A percentile compares a stretch with the other conserved stretches of the same genome.
Evolutionary conservation across 768 basidiomycete genomes (phyloP).

Genomic region (Termitomyces sp.): DNA sequence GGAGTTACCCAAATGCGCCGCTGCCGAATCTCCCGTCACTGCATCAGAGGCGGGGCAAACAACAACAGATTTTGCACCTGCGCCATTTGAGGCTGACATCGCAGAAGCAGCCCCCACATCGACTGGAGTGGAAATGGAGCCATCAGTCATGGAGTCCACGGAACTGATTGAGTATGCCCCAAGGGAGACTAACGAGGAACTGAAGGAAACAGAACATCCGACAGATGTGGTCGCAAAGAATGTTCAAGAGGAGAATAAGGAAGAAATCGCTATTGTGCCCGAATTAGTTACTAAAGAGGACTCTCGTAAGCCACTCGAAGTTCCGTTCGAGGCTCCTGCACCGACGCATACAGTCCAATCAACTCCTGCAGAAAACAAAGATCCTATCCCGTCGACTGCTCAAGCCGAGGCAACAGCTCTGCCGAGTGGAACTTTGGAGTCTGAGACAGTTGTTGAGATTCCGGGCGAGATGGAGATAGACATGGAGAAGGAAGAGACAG

Average conservation of each 20-base stretch:
- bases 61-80: background rate
- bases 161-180: background rate
- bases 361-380: background rate
- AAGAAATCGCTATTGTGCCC: background rate
- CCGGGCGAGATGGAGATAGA: background rate
- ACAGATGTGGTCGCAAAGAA: background rate
- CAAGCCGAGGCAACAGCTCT: background rate
- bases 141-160: background rate
- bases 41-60: background rate
- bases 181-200: background rate
- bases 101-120: constrained; percentile 5
- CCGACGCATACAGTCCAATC: too few relatives aligned
- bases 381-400: background rate
- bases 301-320: background rate
- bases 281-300: background rate
- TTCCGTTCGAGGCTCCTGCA: background rate
- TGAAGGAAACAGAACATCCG: background rate
- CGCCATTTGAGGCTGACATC: background rate
- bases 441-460: background rate
- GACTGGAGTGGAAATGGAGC: background rate
- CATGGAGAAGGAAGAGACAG: background rate
- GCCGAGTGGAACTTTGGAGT: background rate
- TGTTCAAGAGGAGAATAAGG: background rate
- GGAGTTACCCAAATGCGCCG: background rate
- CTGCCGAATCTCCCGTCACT: background rate